Conservation (phyloP, 306 rosid species). For the Acacia confusa region DNA sequence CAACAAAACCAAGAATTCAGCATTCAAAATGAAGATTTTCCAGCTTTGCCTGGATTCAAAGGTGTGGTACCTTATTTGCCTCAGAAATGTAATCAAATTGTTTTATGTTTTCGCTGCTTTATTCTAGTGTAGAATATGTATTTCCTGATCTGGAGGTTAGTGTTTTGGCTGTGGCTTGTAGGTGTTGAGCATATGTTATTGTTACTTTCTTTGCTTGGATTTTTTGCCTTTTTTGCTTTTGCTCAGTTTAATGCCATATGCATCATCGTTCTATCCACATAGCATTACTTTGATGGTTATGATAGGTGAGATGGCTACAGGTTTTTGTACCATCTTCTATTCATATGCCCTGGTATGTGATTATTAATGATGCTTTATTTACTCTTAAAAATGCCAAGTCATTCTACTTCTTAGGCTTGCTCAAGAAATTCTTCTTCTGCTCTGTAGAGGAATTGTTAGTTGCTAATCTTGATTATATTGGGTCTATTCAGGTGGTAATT, state of each 20-base stretch:
- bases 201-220: background rate
- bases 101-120: background rate
- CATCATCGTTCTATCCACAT: background rate
- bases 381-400: background rate
- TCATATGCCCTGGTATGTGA: background rate
- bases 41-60: conserved; percentile 95
- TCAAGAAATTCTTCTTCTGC: background rate
- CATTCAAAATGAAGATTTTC: conserved; percentile 97
- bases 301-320: background rate
- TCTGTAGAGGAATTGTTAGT: conserved; percentile 2
- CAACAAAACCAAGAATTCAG: conserved; percentile 99
- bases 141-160: background rate
- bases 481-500: conserved; percentile 67
- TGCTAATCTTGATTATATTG: conserved; percentile 38
- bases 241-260: conserved; percentile 4
- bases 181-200: background rate
- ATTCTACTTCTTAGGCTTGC: background rate
- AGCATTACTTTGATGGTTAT: background rate
- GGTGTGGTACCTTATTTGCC: conserved; percentile 54
- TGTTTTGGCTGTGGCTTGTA: background rate
- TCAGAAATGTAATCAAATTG: background rate
- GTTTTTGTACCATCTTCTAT: background rate
- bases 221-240: background rate
- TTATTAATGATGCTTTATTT: background rate
- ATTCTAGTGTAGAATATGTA: background rate